A percentile compares a stretch with the other conserved stretches of the same genome.
Conservation (phyloP, 345 rosid species). For the Arabidopsis thaliana region DNA sequence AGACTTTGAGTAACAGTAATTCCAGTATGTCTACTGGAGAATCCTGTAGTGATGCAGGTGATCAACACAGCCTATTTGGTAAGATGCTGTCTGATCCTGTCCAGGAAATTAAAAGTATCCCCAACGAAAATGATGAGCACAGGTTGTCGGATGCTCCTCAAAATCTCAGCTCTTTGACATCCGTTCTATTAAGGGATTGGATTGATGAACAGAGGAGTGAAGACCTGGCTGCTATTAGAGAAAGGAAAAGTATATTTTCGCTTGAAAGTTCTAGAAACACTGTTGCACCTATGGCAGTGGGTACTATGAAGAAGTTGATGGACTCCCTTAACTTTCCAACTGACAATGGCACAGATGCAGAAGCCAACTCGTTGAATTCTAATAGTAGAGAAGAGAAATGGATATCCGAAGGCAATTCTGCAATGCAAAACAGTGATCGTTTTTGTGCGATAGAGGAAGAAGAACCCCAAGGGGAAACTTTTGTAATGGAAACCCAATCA, state of each 20-base stretch:
- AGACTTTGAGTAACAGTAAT: conserved; percentile 19
- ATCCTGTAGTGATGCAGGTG: conserved; percentile 11
- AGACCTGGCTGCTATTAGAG: conserved; percentile 19
- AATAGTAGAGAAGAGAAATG: conserved; percentile 28
- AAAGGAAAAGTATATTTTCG: conserved; percentile 14
- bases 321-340: neutral
- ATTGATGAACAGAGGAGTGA: conserved; percentile 18
- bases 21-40: conserved; percentile 9
- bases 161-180: conserved; percentile 6
- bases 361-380: conserved; percentile 10
- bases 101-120: conserved; percentile 3
- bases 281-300: conserved; percentile 11
- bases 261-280: conserved; percentile 20
- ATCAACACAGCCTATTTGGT: conserved; percentile 8
- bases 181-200: neutral
- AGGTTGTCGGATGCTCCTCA: conserved; percentile 9
- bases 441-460: conserved; percentile 21
- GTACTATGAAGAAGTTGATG: conserved; percentile 34
- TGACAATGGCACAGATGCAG: neutral
- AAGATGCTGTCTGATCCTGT: conserved; percentile 19
- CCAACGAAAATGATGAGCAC: conserved; percentile 10
- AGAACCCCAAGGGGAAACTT: conserved; percentile 4
- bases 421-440: conserved; percentile 9
- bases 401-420: neutral
- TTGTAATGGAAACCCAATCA: conserved; percentile 2